Evolutionary conservation across 116 monocot genomes (phyloP).

Genomic region (Cymodocea nodosa): DNA sequence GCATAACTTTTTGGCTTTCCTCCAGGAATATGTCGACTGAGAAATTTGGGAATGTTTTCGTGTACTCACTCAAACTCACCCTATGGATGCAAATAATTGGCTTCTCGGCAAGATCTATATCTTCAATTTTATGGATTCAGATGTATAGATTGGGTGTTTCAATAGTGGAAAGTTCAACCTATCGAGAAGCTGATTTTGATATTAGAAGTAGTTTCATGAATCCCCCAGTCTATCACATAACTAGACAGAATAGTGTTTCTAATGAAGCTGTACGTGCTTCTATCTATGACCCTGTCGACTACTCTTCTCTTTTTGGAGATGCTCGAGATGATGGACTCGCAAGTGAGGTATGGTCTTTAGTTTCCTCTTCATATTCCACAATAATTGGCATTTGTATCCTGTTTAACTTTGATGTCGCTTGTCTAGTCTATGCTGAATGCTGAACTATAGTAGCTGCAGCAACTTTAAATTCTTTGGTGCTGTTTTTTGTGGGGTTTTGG

Average conservation of each 20-base stretch:
- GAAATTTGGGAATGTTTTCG: conserved; percentile 34
- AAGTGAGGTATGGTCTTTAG: conserved; percentile 21
- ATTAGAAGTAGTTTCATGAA: conserved; percentile 60
- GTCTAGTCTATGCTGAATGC: no score
- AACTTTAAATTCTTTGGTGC: no score
- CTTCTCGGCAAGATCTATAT: conserved; percentile 69
- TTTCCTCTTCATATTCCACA: no score
- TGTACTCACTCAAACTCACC: conserved; percentile 73
- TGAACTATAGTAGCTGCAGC: no score
- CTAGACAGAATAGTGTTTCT: conserved; percentile 37
- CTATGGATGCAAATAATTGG: conserved; percentile 88
- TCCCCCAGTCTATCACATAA: conserved; percentile 28
- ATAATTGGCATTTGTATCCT: no score
- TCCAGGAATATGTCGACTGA: conserved; percentile 58
- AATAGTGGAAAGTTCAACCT: conserved; percentile 24
- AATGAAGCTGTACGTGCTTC: conserved; percentile 56
- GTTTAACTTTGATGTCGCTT: no score
- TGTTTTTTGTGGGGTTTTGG: no score
- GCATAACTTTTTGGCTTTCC: not conserved
- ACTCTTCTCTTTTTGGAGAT: conserved; percentile 76
- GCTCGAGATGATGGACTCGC: conserved; percentile 11
- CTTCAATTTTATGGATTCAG: conserved; percentile 93
- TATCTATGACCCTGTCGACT: conserved; percentile 71
- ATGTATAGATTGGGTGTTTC: conserved; percentile 79
- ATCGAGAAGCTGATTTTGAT: conserved; percentile 42